Evolutionary conservation across 176 grass and related monocot species (phyloP).

Genomic region (Areca catechu): DNA sequence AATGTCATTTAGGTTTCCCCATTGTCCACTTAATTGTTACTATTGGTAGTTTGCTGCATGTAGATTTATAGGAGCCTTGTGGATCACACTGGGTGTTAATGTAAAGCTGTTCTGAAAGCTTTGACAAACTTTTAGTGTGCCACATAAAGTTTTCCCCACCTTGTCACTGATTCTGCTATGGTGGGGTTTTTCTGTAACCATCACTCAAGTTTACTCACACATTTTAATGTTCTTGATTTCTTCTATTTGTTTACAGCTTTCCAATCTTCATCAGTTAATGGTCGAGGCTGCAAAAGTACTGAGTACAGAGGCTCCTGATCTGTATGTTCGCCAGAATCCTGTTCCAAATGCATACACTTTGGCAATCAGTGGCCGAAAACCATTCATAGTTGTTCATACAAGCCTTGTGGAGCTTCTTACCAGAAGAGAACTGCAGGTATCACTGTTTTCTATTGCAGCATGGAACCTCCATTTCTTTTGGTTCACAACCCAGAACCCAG

Average conservation of each 20-base stretch:
- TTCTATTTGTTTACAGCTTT: conserved; percentile 33
- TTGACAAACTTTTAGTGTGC: no score
- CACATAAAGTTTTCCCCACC: no score
- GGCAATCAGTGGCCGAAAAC: conserved; percentile 80
- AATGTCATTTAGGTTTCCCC: no score
- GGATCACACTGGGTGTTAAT: no score
- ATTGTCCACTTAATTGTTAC: no score
- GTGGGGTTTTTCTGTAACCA: no score
- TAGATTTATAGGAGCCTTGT: no score
- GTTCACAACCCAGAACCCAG: no score
- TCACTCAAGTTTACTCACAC: no score
- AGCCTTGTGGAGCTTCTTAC: conserved; percentile 89
- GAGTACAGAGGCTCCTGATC: conserved; percentile 75
- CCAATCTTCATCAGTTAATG: conserved; percentile 60
- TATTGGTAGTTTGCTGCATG: no score
- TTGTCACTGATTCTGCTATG: no score
- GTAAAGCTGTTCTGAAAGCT: no score
- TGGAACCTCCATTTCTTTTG: not conserved
- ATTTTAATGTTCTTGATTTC: not conserved
- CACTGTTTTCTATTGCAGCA: not conserved
- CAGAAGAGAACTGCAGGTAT: conserved; percentile 78
- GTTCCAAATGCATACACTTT: conserved; percentile 88
- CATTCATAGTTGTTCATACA: conserved; percentile 87
- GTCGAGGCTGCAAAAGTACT: conserved; percentile 50
- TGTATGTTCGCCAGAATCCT: conserved; percentile 84